A percentile compares a stretch with the other conserved stretches of the same genome.
phyloP scores from a whole-genome alignment of 768 basidiomycete species.

The Boletus rex-veris region DNA sequence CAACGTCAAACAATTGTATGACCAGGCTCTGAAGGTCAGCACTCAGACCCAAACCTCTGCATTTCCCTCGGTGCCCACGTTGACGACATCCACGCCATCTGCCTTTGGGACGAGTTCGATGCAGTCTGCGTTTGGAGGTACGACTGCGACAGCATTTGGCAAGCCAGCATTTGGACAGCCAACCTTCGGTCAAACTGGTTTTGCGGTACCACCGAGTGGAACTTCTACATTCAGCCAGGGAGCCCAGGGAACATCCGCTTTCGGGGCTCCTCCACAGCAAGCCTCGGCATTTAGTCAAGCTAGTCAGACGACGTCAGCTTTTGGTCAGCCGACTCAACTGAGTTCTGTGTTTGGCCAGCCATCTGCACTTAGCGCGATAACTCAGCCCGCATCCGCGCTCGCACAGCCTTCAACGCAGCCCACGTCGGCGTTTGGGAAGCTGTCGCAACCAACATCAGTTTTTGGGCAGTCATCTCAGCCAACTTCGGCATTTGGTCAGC shows the following conservation, averaged over 20 bases:
- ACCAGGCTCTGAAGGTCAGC: conserved; percentile 50
- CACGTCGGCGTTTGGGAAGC: conserved; percentile 33
- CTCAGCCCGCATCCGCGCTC: conserved; percentile 26
- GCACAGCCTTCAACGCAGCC: conserved; percentile 29
- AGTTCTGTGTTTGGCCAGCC: conserved; percentile 38
- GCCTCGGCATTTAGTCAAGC: conserved; percentile 38
- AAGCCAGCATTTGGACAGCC: conserved; percentile 36
- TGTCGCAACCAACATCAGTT: conserved; percentile 23
- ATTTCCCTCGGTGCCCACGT: conserved; percentile 16
- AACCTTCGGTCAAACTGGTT: conserved; percentile 38
- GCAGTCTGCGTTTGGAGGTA: conserved; percentile 33
- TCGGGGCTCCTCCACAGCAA: conserved; percentile 33
- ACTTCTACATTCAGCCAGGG: conserved; percentile 30
- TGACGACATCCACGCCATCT: conserved; percentile 31
- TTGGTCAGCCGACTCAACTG: conserved; percentile 35
- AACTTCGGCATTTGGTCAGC: conserved; percentile 37
- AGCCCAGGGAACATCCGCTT: conserved; percentile 29
- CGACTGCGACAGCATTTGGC: conserved; percentile 22
- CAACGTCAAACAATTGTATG: conserved; percentile 48
- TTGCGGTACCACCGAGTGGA: conserved; percentile 13
- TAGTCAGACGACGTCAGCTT: conserved; percentile 34
- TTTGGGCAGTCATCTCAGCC: conserved; percentile 35
- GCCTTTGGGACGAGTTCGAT: conserved; percentile 36
- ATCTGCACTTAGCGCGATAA: conserved; percentile 34
- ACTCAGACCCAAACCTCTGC: conserved; percentile 13